Percentiles rank a stretch among this genome's conserved stretches.
Evolutionary conservation across 2,329 filamentous ascomycete genomes (phyloP).

Genomic region (Pyricularia sp.): DNA sequence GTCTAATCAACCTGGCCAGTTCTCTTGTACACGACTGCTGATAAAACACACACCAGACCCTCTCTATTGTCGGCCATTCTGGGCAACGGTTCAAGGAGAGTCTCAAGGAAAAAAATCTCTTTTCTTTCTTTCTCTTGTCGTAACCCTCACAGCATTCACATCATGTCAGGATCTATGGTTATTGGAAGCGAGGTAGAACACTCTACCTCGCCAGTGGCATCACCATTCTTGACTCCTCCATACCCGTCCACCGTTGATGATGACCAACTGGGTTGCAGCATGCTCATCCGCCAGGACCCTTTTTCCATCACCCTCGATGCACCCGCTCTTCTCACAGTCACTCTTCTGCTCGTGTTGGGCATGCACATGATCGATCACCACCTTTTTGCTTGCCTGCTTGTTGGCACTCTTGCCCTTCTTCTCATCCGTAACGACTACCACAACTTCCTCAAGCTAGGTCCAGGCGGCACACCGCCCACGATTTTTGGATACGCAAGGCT

Average conservation of each 20-base stretch:
- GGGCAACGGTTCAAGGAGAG: neutral
- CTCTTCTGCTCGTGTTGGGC: constrained; percentile 32
- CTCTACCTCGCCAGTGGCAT: neutral
- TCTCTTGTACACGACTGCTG: neutral
- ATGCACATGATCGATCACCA: constrained; percentile 37
- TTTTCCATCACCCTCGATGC: constrained; percentile 41
- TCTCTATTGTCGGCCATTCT: neutral
- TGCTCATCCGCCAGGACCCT: constrained; percentile 34
- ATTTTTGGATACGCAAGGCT: constrained; percentile 60
- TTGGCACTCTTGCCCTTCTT: constrained; percentile 32
- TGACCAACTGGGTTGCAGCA: constrained; percentile 20
- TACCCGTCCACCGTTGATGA: constrained; percentile 2
- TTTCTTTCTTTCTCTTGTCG: neutral
- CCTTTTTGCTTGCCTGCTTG: constrained; percentile 35
- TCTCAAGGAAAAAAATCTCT: neutral
- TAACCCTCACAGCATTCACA: neutral
- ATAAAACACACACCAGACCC: neutral
- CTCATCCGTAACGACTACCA: constrained; percentile 58
- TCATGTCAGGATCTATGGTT: neutral
- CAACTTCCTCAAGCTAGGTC: constrained; percentile 64
- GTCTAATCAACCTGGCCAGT: neutral
- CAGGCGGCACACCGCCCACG: constrained; percentile 67
- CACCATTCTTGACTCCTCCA: constrained; percentile 2
- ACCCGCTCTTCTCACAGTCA: constrained; percentile 29
- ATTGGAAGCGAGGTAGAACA: neutral